Evolutionary conservation across 106 monocot genomes (phyloP), one percentile per base, ranked within the genome.

Genomic region (Dactylorhiza incarnata): DNA sequence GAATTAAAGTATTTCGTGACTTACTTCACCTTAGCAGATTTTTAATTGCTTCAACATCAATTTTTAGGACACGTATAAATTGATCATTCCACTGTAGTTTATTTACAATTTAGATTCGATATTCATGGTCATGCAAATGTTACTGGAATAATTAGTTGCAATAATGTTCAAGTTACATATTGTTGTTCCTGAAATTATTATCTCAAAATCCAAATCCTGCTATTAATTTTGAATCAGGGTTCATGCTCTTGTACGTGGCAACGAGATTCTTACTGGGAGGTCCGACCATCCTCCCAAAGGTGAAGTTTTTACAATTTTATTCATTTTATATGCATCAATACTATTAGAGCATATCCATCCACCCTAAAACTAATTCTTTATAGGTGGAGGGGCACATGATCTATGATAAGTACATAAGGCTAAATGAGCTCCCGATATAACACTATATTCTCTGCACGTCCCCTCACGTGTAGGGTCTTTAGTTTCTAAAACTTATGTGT

Each of bases 201-300:
- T 37, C 37, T 37, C 2, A 37, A 37, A 51, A 48, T 49, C 53
- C 16, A 56, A 78, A 78, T 71, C 37, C n/a, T 73, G 26, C 17
- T 47, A 56, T 53, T 25, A 20, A 49, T 65, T 44, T 54, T 54
- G 23, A 23, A 80, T 68, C 86, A 99, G 99, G 99, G 89, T 56
- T 99, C 99, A 17, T 89, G 99, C 65, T 99, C 99, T 51, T 87
- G 94, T 44, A 88, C 90, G 81, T 99, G 99, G 99, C 99, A 99
- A 79, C 86, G 91, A 67, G 83, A 87, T 81, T 86, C 99, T 71
- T 99, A 99, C 74, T 99, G 99, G 99, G 84, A 87, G 83, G 82
- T 89, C 71, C 91, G 91, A 3, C 91, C 94, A 43, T 91, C 88
- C 29, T 99, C 99, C 68, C 94, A 81, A 79, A 94, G 99, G 99